A percentile compares a stretch with the other conserved stretches of the same genome.
These are phyloP conservation scores for Aspergillus piperis DNA, from an alignment of 2,329 filamentous ascomycete genomes.

Conservation along the genomic window DNA sequence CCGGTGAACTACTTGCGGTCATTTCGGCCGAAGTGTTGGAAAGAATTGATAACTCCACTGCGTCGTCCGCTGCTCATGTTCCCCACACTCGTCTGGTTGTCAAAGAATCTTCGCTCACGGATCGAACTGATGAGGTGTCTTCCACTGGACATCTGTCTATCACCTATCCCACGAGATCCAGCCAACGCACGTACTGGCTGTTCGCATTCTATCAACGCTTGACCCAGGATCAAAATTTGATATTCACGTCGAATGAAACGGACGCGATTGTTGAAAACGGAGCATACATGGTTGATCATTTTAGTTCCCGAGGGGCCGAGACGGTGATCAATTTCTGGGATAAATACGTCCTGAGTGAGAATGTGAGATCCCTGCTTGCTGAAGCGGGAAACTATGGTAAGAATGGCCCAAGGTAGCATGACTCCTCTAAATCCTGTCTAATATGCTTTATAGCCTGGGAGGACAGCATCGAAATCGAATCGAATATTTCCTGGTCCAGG, in stretches of 20 bases:
- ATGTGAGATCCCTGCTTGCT: slow-evolving; percentile 30
- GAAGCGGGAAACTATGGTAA: slow-evolving; percentile 37
- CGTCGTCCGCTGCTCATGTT: background rate
- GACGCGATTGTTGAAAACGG: slow-evolving; percentile 32
- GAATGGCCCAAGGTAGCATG: background rate
- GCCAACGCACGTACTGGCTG: background rate
- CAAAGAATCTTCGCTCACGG: slow-evolving; percentile 4
- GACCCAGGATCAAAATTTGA: background rate
- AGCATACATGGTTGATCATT: slow-evolving; percentile 45
- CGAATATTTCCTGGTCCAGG: slow-evolving; percentile 39
- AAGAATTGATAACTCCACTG: slow-evolving; percentile 8
- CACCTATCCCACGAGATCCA: too few relatives aligned
- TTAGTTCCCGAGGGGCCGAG: slow-evolving; percentile 39
- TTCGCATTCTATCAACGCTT: slow-evolving; percentile 11
- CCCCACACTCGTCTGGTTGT: background rate
- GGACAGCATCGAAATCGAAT: slow-evolving; percentile 30
- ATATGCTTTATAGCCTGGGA: slow-evolving; percentile 12
- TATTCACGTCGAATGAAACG: background rate
- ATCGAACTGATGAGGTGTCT: slow-evolving; percentile 1
- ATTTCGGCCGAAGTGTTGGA: slow-evolving; percentile 23
- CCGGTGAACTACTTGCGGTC: slow-evolving; percentile 32
- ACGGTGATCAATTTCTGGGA: slow-evolving; percentile 43
- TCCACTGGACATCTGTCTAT: too few relatives aligned
- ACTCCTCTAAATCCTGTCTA: background rate
- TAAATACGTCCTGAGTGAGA: slow-evolving; percentile 35